Evolutionary conservation across 2,329 filamentous ascomycete genomes (phyloP).

Genomic region (Harringtonia aguacate): DNA sequence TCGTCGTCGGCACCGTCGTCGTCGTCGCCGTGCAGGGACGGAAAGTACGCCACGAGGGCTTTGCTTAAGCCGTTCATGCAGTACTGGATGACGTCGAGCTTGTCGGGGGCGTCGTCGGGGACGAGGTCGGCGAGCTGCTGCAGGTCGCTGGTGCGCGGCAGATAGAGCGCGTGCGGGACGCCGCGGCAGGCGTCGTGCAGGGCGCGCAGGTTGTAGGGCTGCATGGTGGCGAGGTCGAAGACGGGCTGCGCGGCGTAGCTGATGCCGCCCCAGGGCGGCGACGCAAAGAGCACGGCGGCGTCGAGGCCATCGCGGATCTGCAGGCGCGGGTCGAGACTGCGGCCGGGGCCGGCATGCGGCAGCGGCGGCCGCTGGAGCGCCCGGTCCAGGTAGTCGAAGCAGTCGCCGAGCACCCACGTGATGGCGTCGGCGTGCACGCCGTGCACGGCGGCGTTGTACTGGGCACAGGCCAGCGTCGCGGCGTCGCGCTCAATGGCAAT

Average conservation of each 20-base stretch:
- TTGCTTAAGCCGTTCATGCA: conserved; percentile 88
- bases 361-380: conserved; percentile 9
- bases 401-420: conserved; percentile 79
- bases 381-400: conserved; percentile 55
- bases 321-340: conserved; percentile 28
- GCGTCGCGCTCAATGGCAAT: conserved; percentile 83
- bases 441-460: conserved; percentile 83
- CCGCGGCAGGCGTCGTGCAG: conserved; percentile 50
- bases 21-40: conserved; percentile 15
- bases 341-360: too few relatives aligned
- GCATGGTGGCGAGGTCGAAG: conserved; percentile 78
- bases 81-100: conserved; percentile 75
- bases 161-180: conserved; percentile 64
- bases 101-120: conserved; percentile 23
- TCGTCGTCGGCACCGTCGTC: neutral
- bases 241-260: conserved; percentile 50
- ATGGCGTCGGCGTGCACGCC: conserved; percentile 63
- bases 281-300: conserved; percentile 44
- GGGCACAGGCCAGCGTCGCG: conserved; percentile 74
- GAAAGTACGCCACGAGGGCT: conserved; percentile 56
- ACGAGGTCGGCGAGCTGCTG: conserved; percentile 56
- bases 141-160: conserved; percentile 78
- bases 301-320: conserved; percentile 25
- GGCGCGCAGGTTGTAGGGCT: conserved; percentile 64
- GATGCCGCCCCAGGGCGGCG: conserved; percentile 50